phyloP scores from a whole-genome alignment of 2,329 filamentous ascomycete species.

The Hymenoscyphus fraxineus region DNA sequence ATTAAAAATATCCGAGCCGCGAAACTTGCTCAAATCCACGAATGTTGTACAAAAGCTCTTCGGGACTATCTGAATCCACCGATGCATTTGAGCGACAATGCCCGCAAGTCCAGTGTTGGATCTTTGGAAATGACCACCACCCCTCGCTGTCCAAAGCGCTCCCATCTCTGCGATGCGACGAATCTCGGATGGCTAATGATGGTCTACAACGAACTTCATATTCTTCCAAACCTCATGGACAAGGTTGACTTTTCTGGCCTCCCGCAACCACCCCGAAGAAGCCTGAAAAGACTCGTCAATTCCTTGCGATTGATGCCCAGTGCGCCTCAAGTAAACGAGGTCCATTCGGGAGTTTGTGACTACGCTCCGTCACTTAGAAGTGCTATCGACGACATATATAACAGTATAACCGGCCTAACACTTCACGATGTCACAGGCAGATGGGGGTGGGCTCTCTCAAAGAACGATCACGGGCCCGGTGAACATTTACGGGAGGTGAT shows the following conservation, averaged over 20 bases:
- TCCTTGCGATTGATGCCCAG: slow-evolving; percentile 43
- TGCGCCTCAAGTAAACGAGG: slow-evolving; percentile 37
- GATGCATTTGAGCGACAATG: slow-evolving; percentile 6
- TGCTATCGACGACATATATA: slow-evolving; percentile 48
- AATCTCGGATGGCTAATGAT: slow-evolving; percentile 54
- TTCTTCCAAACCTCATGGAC: slow-evolving; percentile 42
- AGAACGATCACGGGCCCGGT: slow-evolving; percentile 29
- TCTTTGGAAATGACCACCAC: slow-evolving; percentile 37
- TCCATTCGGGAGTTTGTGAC: slow-evolving; percentile 46
- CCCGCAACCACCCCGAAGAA: slow-evolving; percentile 35
- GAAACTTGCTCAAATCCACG: slow-evolving; percentile 49
- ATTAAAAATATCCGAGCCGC: slow-evolving; percentile 47
- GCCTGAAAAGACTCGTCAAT: slow-evolving; percentile 45
- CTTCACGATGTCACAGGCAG: slow-evolving; percentile 47
- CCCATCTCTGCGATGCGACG: slow-evolving; percentile 48
- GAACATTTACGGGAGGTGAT: slow-evolving; percentile 13
- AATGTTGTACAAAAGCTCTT: slow-evolving; percentile 43
- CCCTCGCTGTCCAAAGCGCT: slow-evolving; percentile 48
- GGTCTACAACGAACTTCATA: slow-evolving; percentile 45
- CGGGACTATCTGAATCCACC: slow-evolving; percentile 44
- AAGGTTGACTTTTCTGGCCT: slow-evolving; percentile 22
- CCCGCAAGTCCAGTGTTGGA: slow-evolving; percentile 19
- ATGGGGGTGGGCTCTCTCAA: slow-evolving; percentile 48
- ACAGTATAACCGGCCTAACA: slow-evolving; percentile 48
- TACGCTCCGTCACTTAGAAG: slow-evolving; percentile 45